Percentiles rank a stretch among this genome's conserved stretches.
Conservation (phyloP, 495 filamentous ascomycete species). For the Penicillium lagena region DNA sequence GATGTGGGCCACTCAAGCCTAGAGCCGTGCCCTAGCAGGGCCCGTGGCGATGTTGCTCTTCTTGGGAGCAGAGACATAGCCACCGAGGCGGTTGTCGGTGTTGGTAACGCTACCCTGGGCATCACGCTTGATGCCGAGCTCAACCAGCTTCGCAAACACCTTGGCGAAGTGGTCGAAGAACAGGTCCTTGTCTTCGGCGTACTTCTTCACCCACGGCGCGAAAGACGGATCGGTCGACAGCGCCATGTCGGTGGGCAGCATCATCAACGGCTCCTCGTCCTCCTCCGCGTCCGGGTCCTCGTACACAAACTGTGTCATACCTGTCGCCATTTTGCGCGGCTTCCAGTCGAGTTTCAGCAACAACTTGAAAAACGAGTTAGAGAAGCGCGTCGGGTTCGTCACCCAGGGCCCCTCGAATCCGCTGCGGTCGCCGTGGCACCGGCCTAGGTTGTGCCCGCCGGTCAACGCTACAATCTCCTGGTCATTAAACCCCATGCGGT, state of each 20-base stretch:
- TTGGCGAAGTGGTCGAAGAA: conserved; percentile 57
- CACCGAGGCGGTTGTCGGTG: conserved; percentile 45
- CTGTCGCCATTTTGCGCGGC: conserved; percentile 43
- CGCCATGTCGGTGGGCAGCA: conserved; percentile 42
- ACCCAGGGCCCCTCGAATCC: conserved; percentile 60
- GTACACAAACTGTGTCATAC: conserved; percentile 52
- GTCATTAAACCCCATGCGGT: conserved; percentile 60
- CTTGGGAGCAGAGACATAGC: conserved; percentile 53
- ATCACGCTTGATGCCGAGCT: conserved; percentile 53
- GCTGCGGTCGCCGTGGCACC: conserved; percentile 54
- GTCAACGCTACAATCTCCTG: conserved; percentile 56
- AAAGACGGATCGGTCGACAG: conserved; percentile 32
- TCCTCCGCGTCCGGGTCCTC: conserved; percentile 50
- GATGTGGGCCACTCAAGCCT: conserved; percentile 7
- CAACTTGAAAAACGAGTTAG: conserved; percentile 56
- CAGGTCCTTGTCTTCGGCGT: conserved; percentile 53
- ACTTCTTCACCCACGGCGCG: conserved; percentile 48
- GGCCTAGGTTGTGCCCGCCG: conserved; percentile 56
- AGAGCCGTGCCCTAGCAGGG: conserved; percentile 27
- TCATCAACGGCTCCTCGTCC: conserved; percentile 49
- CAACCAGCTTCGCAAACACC: conserved; percentile 56
- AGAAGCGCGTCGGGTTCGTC: conserved; percentile 58
- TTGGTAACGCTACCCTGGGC: conserved; percentile 42
- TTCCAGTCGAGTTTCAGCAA: conserved; percentile 50
- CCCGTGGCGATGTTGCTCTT: conserved; percentile 44